phyloP scores from a whole-genome alignment of 192 early-diverging fungal genomes.

The Gryganskiella cystojenkinii region DNA sequence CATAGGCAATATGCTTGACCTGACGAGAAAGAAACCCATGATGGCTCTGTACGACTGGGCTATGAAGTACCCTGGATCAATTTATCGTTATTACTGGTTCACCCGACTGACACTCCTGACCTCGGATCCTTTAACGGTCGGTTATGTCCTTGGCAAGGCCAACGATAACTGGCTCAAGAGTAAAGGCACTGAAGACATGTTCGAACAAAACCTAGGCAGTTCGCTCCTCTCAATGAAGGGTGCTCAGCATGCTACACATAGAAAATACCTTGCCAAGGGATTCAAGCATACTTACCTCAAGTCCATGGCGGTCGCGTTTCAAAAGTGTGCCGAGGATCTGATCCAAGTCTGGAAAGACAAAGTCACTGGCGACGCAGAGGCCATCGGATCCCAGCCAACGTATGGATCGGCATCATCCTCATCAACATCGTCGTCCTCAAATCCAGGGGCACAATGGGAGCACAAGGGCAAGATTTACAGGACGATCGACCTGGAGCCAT shows the following conservation, averaged over 20 bases:
- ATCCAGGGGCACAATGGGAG: slow-evolving; percentile 13
- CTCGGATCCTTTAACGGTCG: slow-evolving; percentile 42
- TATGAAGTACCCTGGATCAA: slow-evolving; percentile 42
- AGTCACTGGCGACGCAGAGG: background rate
- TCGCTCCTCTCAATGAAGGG: slow-evolving; percentile 38
- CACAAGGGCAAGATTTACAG: slow-evolving; percentile 17
- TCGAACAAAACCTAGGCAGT: slow-evolving; percentile 40
- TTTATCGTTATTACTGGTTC: slow-evolving; percentile 50
- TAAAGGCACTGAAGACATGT: slow-evolving; percentile 37
- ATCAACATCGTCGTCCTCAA: background rate
- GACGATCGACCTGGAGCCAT: slow-evolving; percentile 37
- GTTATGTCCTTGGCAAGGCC: slow-evolving; percentile 43
- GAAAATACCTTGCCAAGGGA: slow-evolving; percentile 28
- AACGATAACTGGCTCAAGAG: slow-evolving; percentile 53
- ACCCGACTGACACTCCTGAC: slow-evolving; percentile 40
- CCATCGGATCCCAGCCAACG: too few species aligned
- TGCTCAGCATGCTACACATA: slow-evolving; percentile 23
- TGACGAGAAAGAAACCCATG: slow-evolving; percentile 51
- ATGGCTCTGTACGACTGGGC: slow-evolving; percentile 50
- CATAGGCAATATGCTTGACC: slow-evolving; percentile 61
- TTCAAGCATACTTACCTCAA: slow-evolving; percentile 45
- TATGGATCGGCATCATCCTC: too few species aligned
- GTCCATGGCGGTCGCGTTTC: slow-evolving; percentile 34
- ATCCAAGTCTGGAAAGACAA: slow-evolving; percentile 19
- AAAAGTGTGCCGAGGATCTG: slow-evolving; percentile 24